Evolutionary conservation across 306 rosid genomes (phyloP), one percentile per base, ranked within the genome.

Genomic region (Begonia peltatifolia): DNA sequence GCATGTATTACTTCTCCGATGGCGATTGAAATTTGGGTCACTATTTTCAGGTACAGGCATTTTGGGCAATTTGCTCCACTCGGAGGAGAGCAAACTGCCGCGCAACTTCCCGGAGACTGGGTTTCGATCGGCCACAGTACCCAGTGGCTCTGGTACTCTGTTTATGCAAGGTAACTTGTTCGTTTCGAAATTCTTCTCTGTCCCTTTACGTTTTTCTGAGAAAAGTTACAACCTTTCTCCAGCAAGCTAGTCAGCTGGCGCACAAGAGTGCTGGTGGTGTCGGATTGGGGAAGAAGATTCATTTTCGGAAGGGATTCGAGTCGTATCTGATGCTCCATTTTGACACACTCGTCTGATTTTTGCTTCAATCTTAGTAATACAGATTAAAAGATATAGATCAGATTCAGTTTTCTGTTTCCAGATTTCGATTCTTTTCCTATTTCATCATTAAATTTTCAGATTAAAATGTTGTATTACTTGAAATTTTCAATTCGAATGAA

Each of bases 231-330:
- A 13, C 14, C 0, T 11, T 57, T 36, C 46, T 68, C 35, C 84
- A 87, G 90, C 76, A 87, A 87, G 74, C 87, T 47, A 68, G 96
- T 87, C 11, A 76, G 96, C 74, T 87, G 96, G 96, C 77, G 94
- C 56, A 81, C 94, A 38, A 83, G 87, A 71, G 23, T 60, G 16
- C 57, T 87, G 66, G 94, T 87, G 71, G 62, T 87, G 10, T 63
- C 78, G 55, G 96, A 87, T 42, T 87, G 90, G 94, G 71, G 73
- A 52, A 77, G 94, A 58, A 14, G 83, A 71, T 81, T 71, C 68
- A 22, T 79, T 18, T 87, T 79, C 59, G 94, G 96, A 5, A 72
- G 87, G 53, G 94, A 83, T 59, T 81, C 94, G 1, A 87, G 96
- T 59, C 74, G 77, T 52, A 65, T 69, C 71, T 69, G 65, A 69